Percentiles rank a stretch among this genome's conserved stretches.
These are phyloP conservation scores for Hyphopichia khmerensis DNA, from an alignment of 1,139 yeast species.

Conservation along the genomic window DNA sequence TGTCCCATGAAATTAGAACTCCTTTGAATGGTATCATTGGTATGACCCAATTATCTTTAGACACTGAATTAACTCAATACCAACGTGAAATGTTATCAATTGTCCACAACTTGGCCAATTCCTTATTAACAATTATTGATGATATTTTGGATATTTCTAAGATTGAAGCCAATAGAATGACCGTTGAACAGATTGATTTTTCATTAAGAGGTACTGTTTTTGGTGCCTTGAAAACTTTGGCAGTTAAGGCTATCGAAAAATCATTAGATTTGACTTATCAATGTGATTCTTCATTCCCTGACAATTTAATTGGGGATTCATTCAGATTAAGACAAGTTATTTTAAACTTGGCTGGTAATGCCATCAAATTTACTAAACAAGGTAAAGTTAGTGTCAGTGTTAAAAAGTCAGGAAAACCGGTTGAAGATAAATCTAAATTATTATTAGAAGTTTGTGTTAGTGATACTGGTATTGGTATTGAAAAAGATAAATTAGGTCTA, in stretches of 20 bases:
- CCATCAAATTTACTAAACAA: conserved; percentile 78
- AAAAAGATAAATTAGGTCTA: conserved; percentile 75
- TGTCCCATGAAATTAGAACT: conserved; percentile 89
- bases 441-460: conserved; percentile 81
- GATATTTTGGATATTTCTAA: conserved; percentile 88
- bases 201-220: conserved; percentile 82
- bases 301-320: conserved; percentile 81
- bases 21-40: conserved; percentile 93
- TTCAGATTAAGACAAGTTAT: conserved; percentile 84
- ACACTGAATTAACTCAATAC: conserved; percentile 82
- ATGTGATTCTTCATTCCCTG: conserved; percentile 85
- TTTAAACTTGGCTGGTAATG: conserved; percentile 81
- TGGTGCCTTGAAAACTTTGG: conserved; percentile 83
- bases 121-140: conserved; percentile 79
- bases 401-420: conserved; percentile 45
- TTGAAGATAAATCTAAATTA: conserved; percentile 53
- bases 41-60: conserved; percentile 85
- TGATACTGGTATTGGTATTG: conserved; percentile 89
- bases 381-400: conserved; percentile 74
- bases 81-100: conserved; percentile 88
- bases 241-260: conserved; percentile 85
- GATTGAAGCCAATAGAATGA: conserved; percentile 91
- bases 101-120: conserved; percentile 82
- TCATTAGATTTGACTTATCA: conserved; percentile 76
- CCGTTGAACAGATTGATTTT: conserved; percentile 84